Evolutionary conservation across 352 stramenopile genomes (phyloP), one percentile per base, ranked within the genome.

Genomic region (Blastocystis sp.): DNA sequence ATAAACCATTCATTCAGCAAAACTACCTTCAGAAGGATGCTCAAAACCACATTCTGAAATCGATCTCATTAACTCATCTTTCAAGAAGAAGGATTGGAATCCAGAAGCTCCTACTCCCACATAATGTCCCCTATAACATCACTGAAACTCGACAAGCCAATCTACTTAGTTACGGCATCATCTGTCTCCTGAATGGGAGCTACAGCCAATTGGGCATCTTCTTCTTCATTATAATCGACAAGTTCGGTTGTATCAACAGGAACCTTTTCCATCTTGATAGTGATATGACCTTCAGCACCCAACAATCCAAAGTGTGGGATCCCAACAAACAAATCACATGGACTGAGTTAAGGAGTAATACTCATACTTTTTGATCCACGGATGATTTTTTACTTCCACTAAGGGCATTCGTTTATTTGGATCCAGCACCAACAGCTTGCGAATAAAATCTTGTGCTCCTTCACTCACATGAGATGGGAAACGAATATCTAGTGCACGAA

Each of bases 1-100:
- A 59, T 15, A 37, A 51, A 69, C 48, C 64, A 60, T 7, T 69
- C 92, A 48, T 35, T 92, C 58, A 79, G 40, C 17, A 24, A 13
- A 88, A n/a, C 92, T 90, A 94, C 97, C 96, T 96, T 99, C 97
- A 40, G 96, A 99, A 54, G 97, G 97, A 92, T 99, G 97, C 92
- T 99, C 97, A 87, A 99, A 99, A 90, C 97, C 97, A 92, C 96
- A 99, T 92, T 99, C 97, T 44, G 99, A 96, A 88, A 99, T 97
- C 37, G 97, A 96, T 89, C 96, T 95, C 78, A 99, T 93, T 60
- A 97, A 96, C 92, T 99, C 97, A 35, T 97, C 96, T 93, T 99
- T 99, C 62, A 99, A 92, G 90, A 99, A 96, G 90, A 99, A 99
- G 92, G 99, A 97, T 90, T 97, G 97, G 93, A 99, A 99, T 91